A percentile compares a stretch with the other conserved stretches of the same genome.
Evolutionary conservation across 73 alveolate species (phyloP).

Genomic region (Stentor coeruleus): DNA sequence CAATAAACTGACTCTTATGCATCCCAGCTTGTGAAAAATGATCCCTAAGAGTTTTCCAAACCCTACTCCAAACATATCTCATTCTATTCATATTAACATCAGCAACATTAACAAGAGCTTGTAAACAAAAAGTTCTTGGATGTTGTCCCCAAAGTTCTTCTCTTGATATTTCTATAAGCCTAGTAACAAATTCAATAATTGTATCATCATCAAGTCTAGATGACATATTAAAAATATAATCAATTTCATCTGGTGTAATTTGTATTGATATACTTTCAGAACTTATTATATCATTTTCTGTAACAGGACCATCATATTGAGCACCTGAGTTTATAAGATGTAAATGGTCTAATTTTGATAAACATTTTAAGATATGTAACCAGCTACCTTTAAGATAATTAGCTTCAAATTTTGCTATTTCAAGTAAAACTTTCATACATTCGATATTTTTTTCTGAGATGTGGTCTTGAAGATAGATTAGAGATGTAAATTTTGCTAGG

Average conservation of each 20-base stretch:
- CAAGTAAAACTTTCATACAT: conserved; percentile 54
- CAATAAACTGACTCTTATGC: conserved; percentile 35
- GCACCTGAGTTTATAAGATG: conserved; percentile 47
- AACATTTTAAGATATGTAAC: conserved; percentile 58
- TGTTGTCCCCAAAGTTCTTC: conserved; percentile 53
- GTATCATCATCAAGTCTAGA: conserved; percentile 60
- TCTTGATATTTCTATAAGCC: conserved; percentile 55
- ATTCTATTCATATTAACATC: conserved; percentile 78
- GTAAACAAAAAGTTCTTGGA: conserved; percentile 62
- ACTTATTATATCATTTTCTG: background rate
- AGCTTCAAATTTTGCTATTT: conserved; percentile 61
- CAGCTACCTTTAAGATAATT: conserved; percentile 55
- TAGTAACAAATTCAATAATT: conserved; percentile 56
- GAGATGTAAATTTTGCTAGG: conserved; percentile 57
- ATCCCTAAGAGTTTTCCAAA: conserved; percentile 63
- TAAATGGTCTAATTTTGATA: conserved; percentile 56
- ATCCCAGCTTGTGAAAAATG: conserved; percentile 63
- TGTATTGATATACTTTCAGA: conserved; percentile 11
- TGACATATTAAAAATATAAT: conserved; percentile 45
- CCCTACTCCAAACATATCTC: conserved; percentile 64
- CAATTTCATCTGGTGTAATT: conserved; percentile 53
- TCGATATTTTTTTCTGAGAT: conserved; percentile 63
- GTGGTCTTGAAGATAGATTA: conserved; percentile 35
- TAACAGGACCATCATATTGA: conserved; percentile 21
- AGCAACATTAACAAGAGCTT: conserved; percentile 71